These are phyloP conservation scores for Irpex sp. DNA, from an alignment of 1,284 basidiomycete species.

Conservation along the genomic window DNA sequence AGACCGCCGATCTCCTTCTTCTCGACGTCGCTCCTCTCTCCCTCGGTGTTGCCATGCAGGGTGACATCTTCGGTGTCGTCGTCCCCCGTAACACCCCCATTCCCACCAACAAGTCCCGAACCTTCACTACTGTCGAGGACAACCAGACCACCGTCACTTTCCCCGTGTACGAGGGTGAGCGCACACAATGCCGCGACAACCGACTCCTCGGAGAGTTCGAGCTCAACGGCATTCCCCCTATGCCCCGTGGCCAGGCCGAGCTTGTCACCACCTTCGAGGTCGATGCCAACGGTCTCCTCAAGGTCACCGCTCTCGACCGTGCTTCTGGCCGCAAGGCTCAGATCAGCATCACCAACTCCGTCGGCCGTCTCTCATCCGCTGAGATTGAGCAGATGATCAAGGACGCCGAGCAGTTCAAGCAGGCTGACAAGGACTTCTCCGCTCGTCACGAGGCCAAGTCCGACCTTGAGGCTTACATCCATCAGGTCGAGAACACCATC, in stretches of 20 bases:
- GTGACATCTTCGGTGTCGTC: constrained; percentile 95
- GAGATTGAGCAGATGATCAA: constrained; percentile 99
- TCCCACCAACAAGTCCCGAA: constrained; percentile 94
- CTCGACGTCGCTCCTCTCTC: constrained; percentile 96
- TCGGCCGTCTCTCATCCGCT: constrained; percentile 89
- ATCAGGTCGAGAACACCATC: constrained; percentile 92
- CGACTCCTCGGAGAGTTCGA: constrained; percentile 96
- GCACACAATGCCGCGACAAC: constrained; percentile 96
- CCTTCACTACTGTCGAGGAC: constrained; percentile 97
- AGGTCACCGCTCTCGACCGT: constrained; percentile 93
- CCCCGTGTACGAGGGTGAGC: constrained; percentile 99
- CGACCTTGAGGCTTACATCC: constrained; percentile 93
- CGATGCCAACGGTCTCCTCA: constrained; percentile 94
- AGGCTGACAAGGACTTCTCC: constrained; percentile 95
- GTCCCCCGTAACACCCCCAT: constrained; percentile 97
- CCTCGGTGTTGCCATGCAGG: constrained; percentile 98
- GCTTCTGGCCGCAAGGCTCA: constrained; percentile 95
- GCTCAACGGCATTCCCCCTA: constrained; percentile 94
- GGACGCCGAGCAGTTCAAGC: constrained; percentile 95
- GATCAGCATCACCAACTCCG: constrained; percentile 94
- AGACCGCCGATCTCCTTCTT: constrained; percentile 91
- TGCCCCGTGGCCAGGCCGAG: constrained; percentile 95
- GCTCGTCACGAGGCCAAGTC: constrained; percentile 95
- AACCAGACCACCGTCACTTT: constrained; percentile 98
- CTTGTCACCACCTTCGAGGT: constrained; percentile 96